Base-by-base conservation (phyloP, 2,329 filamentous ascomycete genomes). In the Chaetomiaceae sp. region DNA sequence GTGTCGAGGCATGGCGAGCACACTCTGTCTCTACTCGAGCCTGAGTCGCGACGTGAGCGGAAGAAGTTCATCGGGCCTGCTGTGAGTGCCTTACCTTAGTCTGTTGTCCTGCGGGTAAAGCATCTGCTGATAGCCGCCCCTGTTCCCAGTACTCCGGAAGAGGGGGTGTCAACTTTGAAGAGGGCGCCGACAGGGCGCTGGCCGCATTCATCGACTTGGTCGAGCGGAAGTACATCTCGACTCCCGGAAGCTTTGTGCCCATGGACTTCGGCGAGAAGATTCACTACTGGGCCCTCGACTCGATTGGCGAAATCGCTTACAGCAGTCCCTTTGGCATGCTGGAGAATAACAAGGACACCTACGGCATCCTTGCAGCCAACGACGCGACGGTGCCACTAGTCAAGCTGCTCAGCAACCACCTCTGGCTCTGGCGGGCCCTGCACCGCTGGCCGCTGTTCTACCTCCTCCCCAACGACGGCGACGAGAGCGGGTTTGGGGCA, bases 281-380 rank as follows among this genome's bases (percentile, higher is more conserved):
- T 6, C 55, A 56, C 23, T 59, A 51, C 12, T 53, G 50, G 35
- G 41, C 55, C 0, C 44, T 58, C 3, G 57, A 59, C 16, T 38
- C 51, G 1, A 52, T 58, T 6, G 55, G 54, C 7, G 54, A 59
- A 43, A 42, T 58, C 14, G 55, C 54, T 13, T 55, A 55, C 43
- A 54, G 49, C 44, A 30, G 49, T 17, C 38, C 55, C 0, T 38
- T 55, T 9, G 50, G 51, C 2, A 54, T 75, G 56, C 66, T 82
- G 13, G 65, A 66, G 19, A 65, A 71, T 6, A 75, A 81, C 42
- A 60, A 67, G 16, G 78, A 82, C 51, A 56, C 76, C 0, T 72
- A 73, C 31, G 61, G 62, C 25, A 71, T 77, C 56, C 67, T 74
- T 2, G 67, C 68, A 0, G 53, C 67, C 13, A 68, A 48, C 14